phyloP scores from a whole-genome alignment of 75 land plant species.

The Sequoiadendron giganteum region DNA sequence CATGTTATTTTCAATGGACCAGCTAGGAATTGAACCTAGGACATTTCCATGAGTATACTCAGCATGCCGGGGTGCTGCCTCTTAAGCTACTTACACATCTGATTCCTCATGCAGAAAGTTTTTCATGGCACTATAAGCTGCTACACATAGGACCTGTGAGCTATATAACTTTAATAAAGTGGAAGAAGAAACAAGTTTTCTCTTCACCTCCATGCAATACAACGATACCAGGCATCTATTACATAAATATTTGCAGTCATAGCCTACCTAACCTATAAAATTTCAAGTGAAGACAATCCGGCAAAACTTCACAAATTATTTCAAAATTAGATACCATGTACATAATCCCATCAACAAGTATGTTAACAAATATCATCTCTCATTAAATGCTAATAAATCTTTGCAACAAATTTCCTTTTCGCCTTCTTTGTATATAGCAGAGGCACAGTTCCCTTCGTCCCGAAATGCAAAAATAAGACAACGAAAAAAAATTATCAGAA shows the following conservation, averaged over 20 bases:
- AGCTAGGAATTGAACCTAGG: too few relatives aligned
- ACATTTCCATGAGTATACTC: too few relatives aligned
- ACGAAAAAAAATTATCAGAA: too few relatives aligned
- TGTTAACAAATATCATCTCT: not conserved
- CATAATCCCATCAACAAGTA: not conserved
- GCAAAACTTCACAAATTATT: not conserved
- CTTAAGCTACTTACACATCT: too few relatives aligned
- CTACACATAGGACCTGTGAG: not conserved
- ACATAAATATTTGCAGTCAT: not conserved
- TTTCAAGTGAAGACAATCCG: not conserved
- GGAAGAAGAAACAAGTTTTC: not conserved
- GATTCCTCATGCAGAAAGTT: too few relatives aligned
- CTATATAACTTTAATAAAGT: not conserved
- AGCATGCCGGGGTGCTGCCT: too few relatives aligned
- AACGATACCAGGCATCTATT: not conserved
- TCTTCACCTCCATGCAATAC: not conserved
- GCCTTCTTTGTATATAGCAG: not conserved
- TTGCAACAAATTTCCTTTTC: not conserved
- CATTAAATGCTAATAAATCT: not conserved
- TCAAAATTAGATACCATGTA: not conserved
- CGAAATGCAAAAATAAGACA: not conserved
- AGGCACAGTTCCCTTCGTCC: not conserved
- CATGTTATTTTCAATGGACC: too few relatives aligned
- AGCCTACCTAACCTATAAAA: not conserved
- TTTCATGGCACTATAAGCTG: not conserved